phyloP scores from a whole-genome alignment of 495 filamentous ascomycete genomes.

The Cercophora samala region DNA sequence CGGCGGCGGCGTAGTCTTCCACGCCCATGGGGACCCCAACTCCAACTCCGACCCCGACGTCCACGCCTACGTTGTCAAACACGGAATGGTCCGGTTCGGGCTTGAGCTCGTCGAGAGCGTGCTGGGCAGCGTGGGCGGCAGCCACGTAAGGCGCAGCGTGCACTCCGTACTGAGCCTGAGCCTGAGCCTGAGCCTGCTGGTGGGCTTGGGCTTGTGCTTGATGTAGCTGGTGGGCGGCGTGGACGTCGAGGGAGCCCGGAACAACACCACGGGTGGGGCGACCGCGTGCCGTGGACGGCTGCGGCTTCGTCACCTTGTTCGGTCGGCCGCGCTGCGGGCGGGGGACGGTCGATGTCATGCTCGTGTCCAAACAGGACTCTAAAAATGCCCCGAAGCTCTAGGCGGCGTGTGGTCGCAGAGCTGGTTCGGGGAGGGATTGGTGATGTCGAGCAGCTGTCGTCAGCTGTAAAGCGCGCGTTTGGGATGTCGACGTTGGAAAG shows the following conservation, averaged over 20 bases:
- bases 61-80: constrained; percentile 41
- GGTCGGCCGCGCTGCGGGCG: constrained; percentile 39
- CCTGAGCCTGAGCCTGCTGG: constrained; percentile 16
- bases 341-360: constrained; percentile 32
- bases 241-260: neutral
- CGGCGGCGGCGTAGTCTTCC: constrained; percentile 43
- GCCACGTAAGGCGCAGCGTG: constrained; percentile 8
- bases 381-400: constrained; percentile 7
- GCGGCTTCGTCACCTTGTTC: constrained; percentile 44
- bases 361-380: constrained; percentile 17
- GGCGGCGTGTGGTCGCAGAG: constrained; percentile 12
- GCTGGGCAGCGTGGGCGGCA: constrained; percentile 15
- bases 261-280: constrained; percentile 19
- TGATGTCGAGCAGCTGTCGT: constrained; percentile 35
- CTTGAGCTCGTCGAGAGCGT: constrained; percentile 57
- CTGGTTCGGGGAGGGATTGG: constrained; percentile 20
- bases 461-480: constrained; percentile 28
- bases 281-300: constrained; percentile 26
- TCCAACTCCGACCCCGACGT: neutral
- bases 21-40: constrained; percentile 30
- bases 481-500: constrained; percentile 20
- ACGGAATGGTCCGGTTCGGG: constrained; percentile 53
- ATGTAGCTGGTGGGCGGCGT: constrained; percentile 23
- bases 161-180: constrained; percentile 6
- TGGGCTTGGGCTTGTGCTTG: no score